Conservation (phyloP, 225 moss, liverwort and hornwort genomes). For the Neckera pumila region DNA sequence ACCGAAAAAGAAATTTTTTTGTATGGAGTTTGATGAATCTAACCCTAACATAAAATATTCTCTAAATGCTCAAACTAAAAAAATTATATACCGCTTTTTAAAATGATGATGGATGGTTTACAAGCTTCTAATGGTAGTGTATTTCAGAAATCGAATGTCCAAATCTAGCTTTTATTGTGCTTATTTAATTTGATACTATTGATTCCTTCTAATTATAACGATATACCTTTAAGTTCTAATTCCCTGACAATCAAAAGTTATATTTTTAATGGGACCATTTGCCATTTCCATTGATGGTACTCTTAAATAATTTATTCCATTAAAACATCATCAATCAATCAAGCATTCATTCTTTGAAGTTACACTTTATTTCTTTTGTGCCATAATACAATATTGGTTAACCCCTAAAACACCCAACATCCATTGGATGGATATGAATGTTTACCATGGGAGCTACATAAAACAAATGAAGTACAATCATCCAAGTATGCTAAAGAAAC, state of each 20-base stretch:
- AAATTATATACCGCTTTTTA: not conserved
- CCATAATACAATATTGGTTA: accelerated
- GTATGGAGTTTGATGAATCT: no score
- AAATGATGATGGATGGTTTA: not conserved
- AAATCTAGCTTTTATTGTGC: accelerated
- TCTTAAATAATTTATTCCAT: no score
- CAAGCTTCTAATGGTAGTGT: not conserved
- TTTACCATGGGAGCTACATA: accelerated
- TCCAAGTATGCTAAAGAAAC: accelerated
- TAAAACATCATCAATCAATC: not conserved
- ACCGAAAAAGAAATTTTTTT: no score
- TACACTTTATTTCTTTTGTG: not conserved
- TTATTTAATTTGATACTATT: not conserved
- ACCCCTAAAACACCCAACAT: accelerated
- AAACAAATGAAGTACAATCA: not conserved
- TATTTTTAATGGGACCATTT: accelerated
- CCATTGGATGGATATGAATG: accelerated
- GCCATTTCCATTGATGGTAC: not conserved
- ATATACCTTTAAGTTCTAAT: not conserved
- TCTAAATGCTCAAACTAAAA: no score
- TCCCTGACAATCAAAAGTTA: accelerated
- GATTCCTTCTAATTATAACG: accelerated
- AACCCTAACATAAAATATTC: no score
- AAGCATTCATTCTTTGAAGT: not conserved
- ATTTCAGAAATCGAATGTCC: not conserved